Percentiles rank a stretch among this genome's conserved stretches.
phyloP scores from a whole-genome alignment of 495 filamentous ascomycete genomes.

The Podospora anserina region DNA sequence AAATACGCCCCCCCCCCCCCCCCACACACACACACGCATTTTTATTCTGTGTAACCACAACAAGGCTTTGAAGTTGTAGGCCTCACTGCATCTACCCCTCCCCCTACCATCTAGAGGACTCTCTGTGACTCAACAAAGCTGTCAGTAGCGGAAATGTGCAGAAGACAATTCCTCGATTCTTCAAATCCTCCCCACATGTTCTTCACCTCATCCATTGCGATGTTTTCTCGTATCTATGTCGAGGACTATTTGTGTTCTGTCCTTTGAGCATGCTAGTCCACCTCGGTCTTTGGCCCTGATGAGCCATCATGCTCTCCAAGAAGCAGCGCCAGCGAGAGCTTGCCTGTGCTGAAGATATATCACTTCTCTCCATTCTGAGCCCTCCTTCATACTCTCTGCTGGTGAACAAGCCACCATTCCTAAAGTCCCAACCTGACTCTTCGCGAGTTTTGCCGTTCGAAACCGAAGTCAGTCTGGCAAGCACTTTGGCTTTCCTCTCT shows the following conservation, averaged over 20 bases:
- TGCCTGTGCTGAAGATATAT: conserved; percentile 25
- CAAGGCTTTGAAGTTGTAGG: conserved; percentile 11
- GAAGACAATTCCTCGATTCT: not conserved
- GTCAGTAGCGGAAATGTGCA: not conserved
- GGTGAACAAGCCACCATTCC: conserved; percentile 11
- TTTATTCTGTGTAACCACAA: not conserved
- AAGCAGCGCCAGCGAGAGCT: not conserved
- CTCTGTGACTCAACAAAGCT: not conserved
- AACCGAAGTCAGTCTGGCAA: conserved; percentile 31
- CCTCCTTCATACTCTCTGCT: conserved; percentile 7
- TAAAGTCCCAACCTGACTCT: not conserved
- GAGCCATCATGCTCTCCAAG: conserved; percentile 5
- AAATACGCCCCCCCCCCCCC: conserved; percentile 1
- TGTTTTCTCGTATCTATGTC: not conserved
- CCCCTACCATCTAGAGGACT: not conserved
- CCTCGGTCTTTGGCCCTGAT: not conserved
- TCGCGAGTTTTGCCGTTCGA: conserved; percentile 31
- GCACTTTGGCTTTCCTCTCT: conserved; percentile 41
- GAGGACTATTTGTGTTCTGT: not conserved
- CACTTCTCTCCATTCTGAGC: conserved; percentile 29
- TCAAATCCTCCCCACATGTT: not conserved
- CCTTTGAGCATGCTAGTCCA: not conserved
- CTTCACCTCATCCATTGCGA: not conserved
- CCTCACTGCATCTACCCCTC: conserved; percentile 20
- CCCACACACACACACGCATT: not conserved